These are phyloP conservation scores for Lycium ferocissimum DNA, from an alignment of 257 asterid species.

Conservation along the genomic window DNA sequence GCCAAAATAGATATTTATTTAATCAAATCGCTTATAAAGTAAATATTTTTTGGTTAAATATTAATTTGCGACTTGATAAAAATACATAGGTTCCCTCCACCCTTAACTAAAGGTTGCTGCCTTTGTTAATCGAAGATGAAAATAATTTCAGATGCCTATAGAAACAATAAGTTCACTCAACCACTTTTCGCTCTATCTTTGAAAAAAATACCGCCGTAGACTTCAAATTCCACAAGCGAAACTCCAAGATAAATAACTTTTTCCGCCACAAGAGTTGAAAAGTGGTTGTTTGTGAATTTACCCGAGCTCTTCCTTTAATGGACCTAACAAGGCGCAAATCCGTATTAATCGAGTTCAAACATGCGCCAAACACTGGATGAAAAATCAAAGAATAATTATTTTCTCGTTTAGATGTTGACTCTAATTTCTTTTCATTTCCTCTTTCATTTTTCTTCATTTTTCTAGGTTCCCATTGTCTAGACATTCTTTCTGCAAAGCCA, in stretches of 20 bases:
- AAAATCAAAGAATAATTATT: not conserved
- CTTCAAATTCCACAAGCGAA: not conserved
- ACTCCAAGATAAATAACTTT: not conserved
- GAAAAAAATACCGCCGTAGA: not conserved
- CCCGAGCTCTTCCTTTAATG: not conserved
- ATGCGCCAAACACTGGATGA: too few relatives aligned
- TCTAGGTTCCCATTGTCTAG: slow-evolving; percentile 75
- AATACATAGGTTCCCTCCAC: too few relatives aligned
- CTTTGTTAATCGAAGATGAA: too few relatives aligned
- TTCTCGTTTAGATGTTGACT: not conserved
- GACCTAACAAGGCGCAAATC: not conserved
- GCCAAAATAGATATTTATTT: not conserved
- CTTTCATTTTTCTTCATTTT: not conserved
- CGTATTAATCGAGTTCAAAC: not conserved
- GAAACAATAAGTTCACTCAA: too few relatives aligned
- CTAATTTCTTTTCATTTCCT: too few relatives aligned
- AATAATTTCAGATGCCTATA: too few relatives aligned
- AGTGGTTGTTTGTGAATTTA: not conserved
- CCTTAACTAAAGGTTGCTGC: too few relatives aligned
- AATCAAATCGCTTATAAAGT: not conserved
- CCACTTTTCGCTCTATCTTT: too few relatives aligned
- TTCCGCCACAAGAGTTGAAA: not conserved
- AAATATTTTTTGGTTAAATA: too few relatives aligned
- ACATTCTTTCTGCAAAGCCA: slow-evolving; percentile 41
- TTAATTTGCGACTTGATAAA: too few relatives aligned